These are phyloP conservation scores for Mycena haematopus DNA, from an alignment of 768 basidiomycete genomes.

Conservation along the genomic window DNA sequence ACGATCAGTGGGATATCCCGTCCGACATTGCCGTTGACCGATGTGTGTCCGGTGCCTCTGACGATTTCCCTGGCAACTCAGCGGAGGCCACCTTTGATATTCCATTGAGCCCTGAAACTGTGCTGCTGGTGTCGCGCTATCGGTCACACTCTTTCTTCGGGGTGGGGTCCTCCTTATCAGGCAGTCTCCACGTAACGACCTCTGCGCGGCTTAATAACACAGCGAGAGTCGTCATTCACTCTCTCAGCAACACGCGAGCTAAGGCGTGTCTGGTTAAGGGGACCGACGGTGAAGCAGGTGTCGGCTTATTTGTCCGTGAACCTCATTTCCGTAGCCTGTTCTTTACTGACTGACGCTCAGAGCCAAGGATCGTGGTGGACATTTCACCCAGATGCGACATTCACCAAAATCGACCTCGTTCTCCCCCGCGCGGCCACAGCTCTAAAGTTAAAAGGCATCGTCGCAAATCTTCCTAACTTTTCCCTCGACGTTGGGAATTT, in stretches of 20 bases:
- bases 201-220: constrained; percentile 6
- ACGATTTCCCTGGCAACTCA: not conserved
- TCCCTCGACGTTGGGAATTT: constrained; percentile 7
- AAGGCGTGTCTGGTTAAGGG: constrained; percentile 10
- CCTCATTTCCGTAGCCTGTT: not conserved
- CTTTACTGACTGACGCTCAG: not conserved
- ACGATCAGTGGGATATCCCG: constrained; percentile 2
- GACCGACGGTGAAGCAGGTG: constrained; percentile 1
- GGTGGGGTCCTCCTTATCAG: not conserved
- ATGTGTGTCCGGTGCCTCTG: constrained; percentile 1
- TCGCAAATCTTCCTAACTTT: constrained; percentile 21
- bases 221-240: constrained; percentile 2
- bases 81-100: constrained; percentile 6
- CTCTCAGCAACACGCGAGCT: not conserved
- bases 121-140: not conserved
- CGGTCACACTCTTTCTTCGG: not conserved
- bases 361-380: not conserved
- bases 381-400: not conserved
- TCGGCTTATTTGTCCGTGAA: constrained; percentile 22
- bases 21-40: not conserved
- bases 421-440: constrained; percentile 3
- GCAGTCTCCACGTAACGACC: constrained; percentile 11
- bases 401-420: constrained; percentile 12
- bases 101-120: constrained; percentile 5
- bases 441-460: constrained; percentile 6